A percentile compares a stretch with the other conserved stretches of the same genome.
Conservation (phyloP, 805 yeast genomes). For the Candida railenensis region DNA sequence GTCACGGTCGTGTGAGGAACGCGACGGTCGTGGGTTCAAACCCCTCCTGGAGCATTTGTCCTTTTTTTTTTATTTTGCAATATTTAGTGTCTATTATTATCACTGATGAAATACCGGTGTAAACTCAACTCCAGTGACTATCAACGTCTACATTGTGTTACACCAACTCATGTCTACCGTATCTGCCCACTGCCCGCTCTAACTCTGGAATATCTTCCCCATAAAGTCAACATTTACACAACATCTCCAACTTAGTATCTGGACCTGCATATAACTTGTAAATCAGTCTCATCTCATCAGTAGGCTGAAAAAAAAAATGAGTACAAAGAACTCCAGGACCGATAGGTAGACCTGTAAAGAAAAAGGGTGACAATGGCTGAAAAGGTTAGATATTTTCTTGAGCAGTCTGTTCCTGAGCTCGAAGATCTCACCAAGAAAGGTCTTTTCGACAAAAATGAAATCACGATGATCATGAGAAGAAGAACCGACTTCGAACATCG, state of each 20-base stretch:
- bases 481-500: conserved; percentile 96
- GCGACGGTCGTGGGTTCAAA: conserved; percentile 57
- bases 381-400: conserved; percentile 51
- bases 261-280: too few relatives aligned
- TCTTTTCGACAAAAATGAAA: conserved; percentile 78
- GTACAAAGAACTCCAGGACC: neutral
- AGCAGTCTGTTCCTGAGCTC: conserved; percentile 83
- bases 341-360: neutral
- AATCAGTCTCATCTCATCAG: neutral
- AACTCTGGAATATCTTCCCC: too few relatives aligned
- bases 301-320: neutral
- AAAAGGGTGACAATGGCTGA: conserved; percentile 31
- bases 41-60: conserved; percentile 52
- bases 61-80: conserved; percentile 22
- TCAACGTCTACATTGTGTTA: too few relatives aligned
- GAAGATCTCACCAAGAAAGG: conserved; percentile 83
- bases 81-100: neutral
- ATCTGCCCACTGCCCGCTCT: too few relatives aligned
- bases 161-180: too few relatives aligned
- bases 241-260: too few relatives aligned
- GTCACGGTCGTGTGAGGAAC: conserved; percentile 56
- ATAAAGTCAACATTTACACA: too few relatives aligned
- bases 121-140: too few relatives aligned
- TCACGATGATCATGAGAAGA: conserved; percentile 81
- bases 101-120: neutral